These are phyloP conservation scores for Coprinopsis sp. DNA, from an alignment of 768 basidiomycete species.

Conservation along the genomic window DNA sequence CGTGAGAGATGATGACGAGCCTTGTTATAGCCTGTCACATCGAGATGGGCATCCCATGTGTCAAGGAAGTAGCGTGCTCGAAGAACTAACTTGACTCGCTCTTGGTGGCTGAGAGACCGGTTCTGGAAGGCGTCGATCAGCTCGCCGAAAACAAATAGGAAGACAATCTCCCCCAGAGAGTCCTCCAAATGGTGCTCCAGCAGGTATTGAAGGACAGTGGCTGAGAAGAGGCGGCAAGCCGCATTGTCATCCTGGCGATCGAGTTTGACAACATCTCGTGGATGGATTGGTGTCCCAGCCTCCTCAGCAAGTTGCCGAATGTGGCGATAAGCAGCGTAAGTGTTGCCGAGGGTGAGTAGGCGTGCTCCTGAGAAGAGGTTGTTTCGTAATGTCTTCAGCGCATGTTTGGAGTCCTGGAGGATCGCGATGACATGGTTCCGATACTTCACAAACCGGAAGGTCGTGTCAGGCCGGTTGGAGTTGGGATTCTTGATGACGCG, in stretches of 20 bases:
- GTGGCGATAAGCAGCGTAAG: constrained; percentile 13
- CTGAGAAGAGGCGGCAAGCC: constrained; percentile 25
- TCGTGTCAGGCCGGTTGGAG: not conserved
- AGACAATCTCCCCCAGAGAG: constrained; percentile 17
- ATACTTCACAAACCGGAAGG: constrained; percentile 12
- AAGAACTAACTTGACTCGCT: constrained; percentile 27
- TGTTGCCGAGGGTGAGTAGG: constrained; percentile 20
- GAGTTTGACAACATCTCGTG: constrained; percentile 26
- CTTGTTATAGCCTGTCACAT: constrained; percentile 16
- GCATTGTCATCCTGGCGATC: constrained; percentile 32
- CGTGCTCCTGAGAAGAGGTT: constrained; percentile 1
- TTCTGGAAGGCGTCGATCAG: constrained; percentile 34
- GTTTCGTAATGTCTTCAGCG: constrained; percentile 2
- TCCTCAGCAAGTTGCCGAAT: constrained; percentile 16
- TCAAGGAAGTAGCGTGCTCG: constrained; percentile 26
- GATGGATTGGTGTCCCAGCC: constrained; percentile 19
- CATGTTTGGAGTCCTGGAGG: constrained; percentile 5
- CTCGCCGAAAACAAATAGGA: constrained; percentile 36
- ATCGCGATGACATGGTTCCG: constrained; percentile 12
- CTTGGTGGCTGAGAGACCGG: constrained; percentile 18
- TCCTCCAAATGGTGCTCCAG: constrained; percentile 14
- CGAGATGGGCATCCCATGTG: constrained; percentile 22
- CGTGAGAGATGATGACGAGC: constrained; percentile 26
- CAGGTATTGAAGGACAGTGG: constrained; percentile 18
- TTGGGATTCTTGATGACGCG: constrained; percentile 9